These are phyloP conservation scores for Fusarium protoensiforme DNA, from an alignment of 2,329 filamentous ascomycete genomes.

Conservation along the genomic window DNA sequence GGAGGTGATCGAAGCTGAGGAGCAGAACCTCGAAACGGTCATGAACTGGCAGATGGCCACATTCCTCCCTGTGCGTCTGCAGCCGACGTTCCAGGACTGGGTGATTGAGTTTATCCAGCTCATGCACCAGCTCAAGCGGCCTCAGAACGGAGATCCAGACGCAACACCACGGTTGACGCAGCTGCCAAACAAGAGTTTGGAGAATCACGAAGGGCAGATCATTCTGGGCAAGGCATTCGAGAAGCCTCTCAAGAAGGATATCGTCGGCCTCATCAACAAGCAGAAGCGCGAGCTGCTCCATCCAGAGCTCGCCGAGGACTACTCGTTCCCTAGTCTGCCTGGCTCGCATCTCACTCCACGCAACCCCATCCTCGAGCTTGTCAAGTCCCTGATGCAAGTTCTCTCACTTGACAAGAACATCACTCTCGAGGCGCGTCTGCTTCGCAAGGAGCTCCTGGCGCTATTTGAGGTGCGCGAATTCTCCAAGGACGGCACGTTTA, in stretches of 20 bases:
- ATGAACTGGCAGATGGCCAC: conserved; percentile 99
- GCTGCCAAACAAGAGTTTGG: conserved; percentile 66
- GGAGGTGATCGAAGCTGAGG: conserved; percentile 77
- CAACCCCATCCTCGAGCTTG: conserved; percentile 88
- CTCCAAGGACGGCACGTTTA: conserved; percentile 85
- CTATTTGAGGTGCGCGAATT: conserved; percentile 97
- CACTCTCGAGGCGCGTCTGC: conserved; percentile 84
- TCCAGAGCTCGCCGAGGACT: conserved; percentile 87
- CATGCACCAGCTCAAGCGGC: conserved; percentile 88
- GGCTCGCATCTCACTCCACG: conserved; percentile 66
- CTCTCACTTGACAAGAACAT: conserved; percentile 91
- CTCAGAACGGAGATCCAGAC: conserved; percentile 61
- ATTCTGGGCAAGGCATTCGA: conserved; percentile 87
- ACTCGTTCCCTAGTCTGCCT: conserved; percentile 84
- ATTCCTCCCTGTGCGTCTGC: conserved; percentile 83
- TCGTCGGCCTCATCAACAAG: conserved; percentile 81
- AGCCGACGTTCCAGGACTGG: conserved; percentile 90
- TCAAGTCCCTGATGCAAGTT: conserved; percentile 94
- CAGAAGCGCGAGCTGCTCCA: conserved; percentile 92
- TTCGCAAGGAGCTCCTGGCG: conserved; percentile 88
- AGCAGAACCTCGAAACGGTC: conserved; percentile 86
- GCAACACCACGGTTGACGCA: conserved; percentile 68
- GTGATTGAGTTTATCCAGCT: conserved; percentile 93
- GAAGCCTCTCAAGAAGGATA: conserved; percentile 90
- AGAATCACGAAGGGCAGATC: conserved; percentile 69